phyloP scores from a whole-genome alignment of 2,329 filamentous ascomycete species.

The Fusarium palustre region DNA sequence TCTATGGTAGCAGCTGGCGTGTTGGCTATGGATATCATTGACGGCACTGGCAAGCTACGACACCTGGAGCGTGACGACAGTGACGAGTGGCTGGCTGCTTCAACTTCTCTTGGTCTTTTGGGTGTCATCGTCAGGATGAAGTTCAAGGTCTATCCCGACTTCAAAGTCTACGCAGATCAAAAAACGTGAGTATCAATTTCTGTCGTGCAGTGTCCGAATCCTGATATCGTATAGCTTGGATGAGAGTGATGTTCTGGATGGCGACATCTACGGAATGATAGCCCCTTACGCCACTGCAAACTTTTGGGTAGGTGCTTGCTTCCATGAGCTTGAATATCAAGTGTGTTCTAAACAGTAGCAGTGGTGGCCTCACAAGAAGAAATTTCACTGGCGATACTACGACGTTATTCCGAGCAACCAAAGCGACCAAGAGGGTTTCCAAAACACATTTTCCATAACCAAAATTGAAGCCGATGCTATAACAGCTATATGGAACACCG shows the following conservation, averaged over 20 bases:
- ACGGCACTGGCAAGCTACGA: neutral
- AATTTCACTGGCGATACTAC: conserved; percentile 12
- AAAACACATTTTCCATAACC: conserved; percentile 8
- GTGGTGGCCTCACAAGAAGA: conserved; percentile 23
- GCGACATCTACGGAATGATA: conserved; percentile 11
- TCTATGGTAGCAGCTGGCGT: conserved; percentile 14
- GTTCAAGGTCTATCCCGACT: conserved; percentile 18
- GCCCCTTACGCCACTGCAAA: neutral
- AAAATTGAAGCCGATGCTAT: conserved; percentile 6
- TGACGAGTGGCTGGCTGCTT: conserved; percentile 8
- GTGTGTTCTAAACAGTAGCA: rapidly evolving
- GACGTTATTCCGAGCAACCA: neutral
- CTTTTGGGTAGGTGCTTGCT: neutral
- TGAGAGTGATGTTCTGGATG: neutral
- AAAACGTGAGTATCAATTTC: neutral
- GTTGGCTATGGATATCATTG: neutral
- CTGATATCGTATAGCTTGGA: neutral
- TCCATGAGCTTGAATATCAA: rapidly evolving
- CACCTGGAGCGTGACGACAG: neutral
- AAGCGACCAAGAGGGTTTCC: conserved; percentile 9
- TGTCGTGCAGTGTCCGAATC: rapidly evolving
- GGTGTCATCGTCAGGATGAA: conserved; percentile 15
- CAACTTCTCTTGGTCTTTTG: neutral
- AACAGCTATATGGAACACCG: neutral
- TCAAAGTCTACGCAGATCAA: conserved; percentile 12